Base-by-base conservation (phyloP, 2,329 filamentous ascomycete genomes). In the Akanthomyces uredinophilus region DNA sequence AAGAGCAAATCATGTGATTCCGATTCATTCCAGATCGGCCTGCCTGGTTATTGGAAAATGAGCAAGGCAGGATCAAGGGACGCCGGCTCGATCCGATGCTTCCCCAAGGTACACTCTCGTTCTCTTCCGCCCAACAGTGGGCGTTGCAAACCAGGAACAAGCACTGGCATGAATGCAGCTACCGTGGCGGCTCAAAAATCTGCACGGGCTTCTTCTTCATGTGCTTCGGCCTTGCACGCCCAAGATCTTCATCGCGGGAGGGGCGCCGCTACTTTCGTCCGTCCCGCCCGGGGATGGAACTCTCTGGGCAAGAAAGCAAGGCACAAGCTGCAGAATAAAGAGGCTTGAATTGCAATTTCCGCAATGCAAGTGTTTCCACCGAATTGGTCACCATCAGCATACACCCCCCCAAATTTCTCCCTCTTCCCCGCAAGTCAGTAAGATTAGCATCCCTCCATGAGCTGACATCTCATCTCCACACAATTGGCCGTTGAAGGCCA, bases 401-500 rank as follows among this genome's bases (percentile, higher is more conserved):
- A 43, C 22, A 8, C 47, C 37, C 37, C 35, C 24, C 3, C 1
- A 2, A 32, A 35, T 35, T 13, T 39, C 46, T 59, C 32, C 5
- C 22, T 41, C 32, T 39, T n/a, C 57, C 57, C 32, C 46, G 32
- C 43, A 37, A 49, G 5, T 35, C 24, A 37, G 56, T 51, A 43
- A 59, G 43, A 59, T 59, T 13, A 43, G 32, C 32, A 50, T 43
- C 56, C 46, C 46, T 43, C 56, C 51, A 35, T 39, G 22, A 47
- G 24, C 44, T 39, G 55, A 41, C 14, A 24, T 32, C 43, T 51
- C 39, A 59, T 59, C 56, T 59, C 56, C 56, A 59, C 56, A 59
- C 46, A 59, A 43, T 43, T 51, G 56, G 46, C 56, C 46, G 56
- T 59, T 59, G 46, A 5, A 59, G 56, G 35, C 18, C 22, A 20